Percentiles rank a stretch among this genome's conserved stretches.
Evolutionary conservation across 352 stramenopile species (phyloP).

Genomic region (Globisporangium parvum): DNA sequence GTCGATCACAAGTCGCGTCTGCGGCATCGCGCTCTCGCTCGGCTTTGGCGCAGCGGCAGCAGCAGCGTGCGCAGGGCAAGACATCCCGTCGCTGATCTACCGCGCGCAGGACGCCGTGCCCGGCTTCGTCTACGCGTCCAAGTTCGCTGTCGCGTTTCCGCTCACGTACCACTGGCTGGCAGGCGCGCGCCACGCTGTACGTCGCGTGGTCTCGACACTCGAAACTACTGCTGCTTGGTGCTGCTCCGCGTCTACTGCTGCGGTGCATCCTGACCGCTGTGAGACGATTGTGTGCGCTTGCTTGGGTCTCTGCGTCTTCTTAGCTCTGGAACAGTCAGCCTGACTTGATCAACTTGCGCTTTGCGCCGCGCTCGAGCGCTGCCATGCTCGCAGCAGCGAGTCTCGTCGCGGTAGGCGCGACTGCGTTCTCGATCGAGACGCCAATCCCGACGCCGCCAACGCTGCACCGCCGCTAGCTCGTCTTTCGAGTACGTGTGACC

Average conservation of each 20-base stretch:
- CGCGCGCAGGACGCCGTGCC: conserved; percentile 30
- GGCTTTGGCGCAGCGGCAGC: conserved; percentile 48
- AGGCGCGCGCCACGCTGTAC: conserved; percentile 58
- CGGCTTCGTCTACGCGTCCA: conserved; percentile 47
- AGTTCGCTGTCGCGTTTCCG: conserved; percentile 88
- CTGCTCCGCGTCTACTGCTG: not conserved
- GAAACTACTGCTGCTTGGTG: no score
- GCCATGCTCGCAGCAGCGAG: conserved; percentile 16
- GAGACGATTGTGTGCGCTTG: not conserved
- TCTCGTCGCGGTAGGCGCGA: conserved; percentile 11
- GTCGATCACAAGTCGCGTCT: conserved; percentile 89
- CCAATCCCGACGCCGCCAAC: no score
- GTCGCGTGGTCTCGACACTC: not conserved
- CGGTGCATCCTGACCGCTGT: not conserved
- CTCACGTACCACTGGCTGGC: conserved; percentile 89
- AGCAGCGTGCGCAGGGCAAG: conserved; percentile 49
- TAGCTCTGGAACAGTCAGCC: conserved; percentile 77
- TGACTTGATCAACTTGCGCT: conserved; percentile 36
- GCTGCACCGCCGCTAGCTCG: no score
- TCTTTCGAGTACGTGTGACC: no score
- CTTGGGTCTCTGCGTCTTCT: not conserved
- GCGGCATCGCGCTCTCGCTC: conserved; percentile 68
- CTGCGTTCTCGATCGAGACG: not conserved
- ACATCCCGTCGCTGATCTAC: conserved; percentile 61
- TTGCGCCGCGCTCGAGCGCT: conserved; percentile 19